Base-by-base conservation (phyloP, 2,329 filamentous ascomycete species). In the Apiospora kogelbergensis region DNA sequence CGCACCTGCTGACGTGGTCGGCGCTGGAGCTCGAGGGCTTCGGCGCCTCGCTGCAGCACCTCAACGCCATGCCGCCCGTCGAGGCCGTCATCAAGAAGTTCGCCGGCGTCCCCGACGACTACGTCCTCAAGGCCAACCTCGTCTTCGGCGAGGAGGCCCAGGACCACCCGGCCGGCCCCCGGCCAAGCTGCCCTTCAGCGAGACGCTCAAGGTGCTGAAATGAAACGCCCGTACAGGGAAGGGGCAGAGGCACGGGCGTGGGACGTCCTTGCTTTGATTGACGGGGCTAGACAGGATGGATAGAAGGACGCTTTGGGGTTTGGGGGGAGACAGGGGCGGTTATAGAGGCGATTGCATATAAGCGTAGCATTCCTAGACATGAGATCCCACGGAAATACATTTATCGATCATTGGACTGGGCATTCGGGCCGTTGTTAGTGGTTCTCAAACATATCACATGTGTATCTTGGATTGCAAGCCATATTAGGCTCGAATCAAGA, bases 41-140 rank as follows among this genome's bases (percentile, higher is more conserved):
- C n/a, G 72, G 73, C 6, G 74, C 72, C 70, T 74, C 74, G 70
- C 69, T 75, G 64, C 74, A 75, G 71, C 74, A 75, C 71, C 63
- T 73, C 68, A 67, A 67, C 17, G 70, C 71, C n/a, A 72, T 76
- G 24, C 74, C 73, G 4, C 73, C 73, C 1, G 71, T 72, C 30
- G 71, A 74, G 67, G 72, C 70, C 40, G 73, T 69, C 37, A 45
- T 75, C 1, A 70, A 71, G 66, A 69, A 73, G 64, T 74, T 72
- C 66, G 46, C 68, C 17, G 68, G 44, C 3, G 71, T 75, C 6
- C 73, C 72, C 0, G 70, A 71, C 0, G 71, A 72, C 48, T 75
- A 73, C 65, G 57, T 33, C 10, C 73, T 75, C 37, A 71, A 72
- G 64, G 73, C 73, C 15, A 67, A 75, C 57, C 40, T 75, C 37